These are phyloP conservation scores for Ophiostoma australiae DNA, from an alignment of 2,329 filamentous ascomycete species.

Conservation along the genomic window DNA sequence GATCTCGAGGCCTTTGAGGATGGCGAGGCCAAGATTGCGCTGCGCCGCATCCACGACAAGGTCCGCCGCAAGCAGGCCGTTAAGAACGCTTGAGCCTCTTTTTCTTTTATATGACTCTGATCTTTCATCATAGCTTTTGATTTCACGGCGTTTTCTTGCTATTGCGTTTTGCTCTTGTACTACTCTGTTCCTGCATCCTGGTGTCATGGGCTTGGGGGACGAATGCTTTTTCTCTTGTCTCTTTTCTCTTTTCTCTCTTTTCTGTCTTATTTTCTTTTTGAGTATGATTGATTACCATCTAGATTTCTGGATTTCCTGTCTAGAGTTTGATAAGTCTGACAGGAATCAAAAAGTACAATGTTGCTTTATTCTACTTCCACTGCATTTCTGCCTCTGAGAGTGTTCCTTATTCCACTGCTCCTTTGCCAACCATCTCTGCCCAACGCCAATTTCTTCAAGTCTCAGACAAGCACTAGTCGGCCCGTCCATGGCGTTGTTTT, in stretches of 20 bases:
- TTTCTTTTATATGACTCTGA: neutral
- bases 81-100: slow-evolving; percentile 35
- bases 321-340: neutral
- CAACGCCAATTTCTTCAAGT: neutral
- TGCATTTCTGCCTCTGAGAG: neutral
- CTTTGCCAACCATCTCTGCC: neutral
- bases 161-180: neutral
- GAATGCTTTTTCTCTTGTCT: neutral
- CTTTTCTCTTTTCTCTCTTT: neutral
- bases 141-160: neutral
- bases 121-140: neutral
- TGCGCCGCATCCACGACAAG: slow-evolving; percentile 55
- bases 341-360: neutral
- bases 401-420: too few species aligned
- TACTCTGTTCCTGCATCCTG: neutral
- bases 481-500: neutral
- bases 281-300: neutral
- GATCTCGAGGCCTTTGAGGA: slow-evolving; percentile 77
- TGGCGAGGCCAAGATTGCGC: slow-evolving; percentile 73
- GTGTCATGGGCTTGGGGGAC: slow-evolving; percentile 1
- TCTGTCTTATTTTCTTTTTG: neutral
- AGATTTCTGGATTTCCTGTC: neutral
- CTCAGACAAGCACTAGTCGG: neutral
- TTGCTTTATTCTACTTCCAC: neutral
- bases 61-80: slow-evolving; percentile 55